phyloP scores from a whole-genome alignment of 73 alveolate genomes.

The Symbiodinium pilosum region DNA sequence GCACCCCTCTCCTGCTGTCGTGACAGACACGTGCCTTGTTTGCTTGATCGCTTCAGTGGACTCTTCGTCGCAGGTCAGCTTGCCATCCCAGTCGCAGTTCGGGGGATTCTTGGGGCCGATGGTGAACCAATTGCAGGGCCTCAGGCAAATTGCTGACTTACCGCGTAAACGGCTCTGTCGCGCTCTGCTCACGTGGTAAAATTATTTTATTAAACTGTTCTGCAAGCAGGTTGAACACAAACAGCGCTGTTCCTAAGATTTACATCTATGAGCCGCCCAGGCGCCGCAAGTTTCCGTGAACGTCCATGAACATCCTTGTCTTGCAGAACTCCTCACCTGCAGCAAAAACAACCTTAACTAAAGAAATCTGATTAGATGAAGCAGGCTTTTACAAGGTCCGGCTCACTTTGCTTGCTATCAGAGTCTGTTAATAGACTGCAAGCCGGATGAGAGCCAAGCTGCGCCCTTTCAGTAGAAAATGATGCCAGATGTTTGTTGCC shows the following conservation, averaged over 20 bases:
- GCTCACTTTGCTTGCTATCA: too few species aligned
- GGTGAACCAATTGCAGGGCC: slow-evolving; percentile 89
- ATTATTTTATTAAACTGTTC: too few species aligned
- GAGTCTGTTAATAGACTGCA: too few species aligned
- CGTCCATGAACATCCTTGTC: slow-evolving; percentile 71
- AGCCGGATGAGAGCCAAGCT: background rate
- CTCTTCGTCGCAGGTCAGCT: slow-evolving; percentile 7
- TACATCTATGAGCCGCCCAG: background rate
- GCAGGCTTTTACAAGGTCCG: too few species aligned
- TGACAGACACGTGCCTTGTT: background rate
- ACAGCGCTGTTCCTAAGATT: too few species aligned
- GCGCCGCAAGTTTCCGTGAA: slow-evolving; percentile 50
- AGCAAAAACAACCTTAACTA: background rate
- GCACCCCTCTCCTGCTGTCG: too few species aligned
- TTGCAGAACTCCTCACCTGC: slow-evolving; percentile 78
- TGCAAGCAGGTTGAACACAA: too few species aligned
- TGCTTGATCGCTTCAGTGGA: slow-evolving; percentile 4
- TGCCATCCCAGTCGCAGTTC: slow-evolving; percentile 90
- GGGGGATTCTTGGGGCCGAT: slow-evolving; percentile 68
- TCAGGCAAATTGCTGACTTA: too few species aligned
- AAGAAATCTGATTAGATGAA: background rate
- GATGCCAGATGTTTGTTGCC: too few species aligned
- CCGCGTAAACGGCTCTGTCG: too few species aligned
- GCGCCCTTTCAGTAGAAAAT: background rate
- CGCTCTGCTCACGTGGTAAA: too few species aligned